These are phyloP conservation scores for Acacia crassicarpa DNA, from an alignment of 306 rosid species.

Conservation along the genomic window DNA sequence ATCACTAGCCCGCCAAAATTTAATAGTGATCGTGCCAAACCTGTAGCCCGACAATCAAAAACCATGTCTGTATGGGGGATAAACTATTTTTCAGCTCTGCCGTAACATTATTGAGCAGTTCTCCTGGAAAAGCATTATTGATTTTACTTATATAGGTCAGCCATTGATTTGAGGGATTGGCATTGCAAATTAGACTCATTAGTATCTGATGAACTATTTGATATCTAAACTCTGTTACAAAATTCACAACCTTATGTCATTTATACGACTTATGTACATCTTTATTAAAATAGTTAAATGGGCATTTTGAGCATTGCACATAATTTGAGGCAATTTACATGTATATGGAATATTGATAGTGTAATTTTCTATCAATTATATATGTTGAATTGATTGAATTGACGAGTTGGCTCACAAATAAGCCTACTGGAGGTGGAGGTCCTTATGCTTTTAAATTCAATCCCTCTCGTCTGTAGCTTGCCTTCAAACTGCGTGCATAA, in stretches of 20 bases:
- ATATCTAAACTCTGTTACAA: slow-evolving; percentile 8
- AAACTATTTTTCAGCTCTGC: neutral
- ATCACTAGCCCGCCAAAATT: slow-evolving; percentile 54
- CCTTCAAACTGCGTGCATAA: neutral
- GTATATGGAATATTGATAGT: neutral
- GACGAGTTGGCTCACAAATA: neutral
- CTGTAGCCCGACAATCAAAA: slow-evolving; percentile 28
- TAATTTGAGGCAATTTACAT: neutral
- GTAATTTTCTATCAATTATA: neutral
- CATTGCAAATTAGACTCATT: neutral
- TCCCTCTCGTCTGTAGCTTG: neutral
- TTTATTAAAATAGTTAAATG: neutral
- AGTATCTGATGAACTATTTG: neutral
- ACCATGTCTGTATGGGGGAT: slow-evolving; percentile 4
- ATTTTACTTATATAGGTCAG: neutral
- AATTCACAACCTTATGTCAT: neutral
- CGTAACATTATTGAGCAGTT: neutral
- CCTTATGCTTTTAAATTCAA: neutral
- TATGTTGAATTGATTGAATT: neutral
- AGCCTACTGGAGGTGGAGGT: neutral
- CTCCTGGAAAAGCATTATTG: neutral
- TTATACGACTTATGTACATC: neutral
- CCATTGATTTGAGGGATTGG: neutral
- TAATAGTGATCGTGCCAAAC: slow-evolving; percentile 37
- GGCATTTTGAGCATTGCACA: neutral